Conservation (phyloP, 192 early-diverging fungal genomes). For the Coemansia sp. region DNA sequence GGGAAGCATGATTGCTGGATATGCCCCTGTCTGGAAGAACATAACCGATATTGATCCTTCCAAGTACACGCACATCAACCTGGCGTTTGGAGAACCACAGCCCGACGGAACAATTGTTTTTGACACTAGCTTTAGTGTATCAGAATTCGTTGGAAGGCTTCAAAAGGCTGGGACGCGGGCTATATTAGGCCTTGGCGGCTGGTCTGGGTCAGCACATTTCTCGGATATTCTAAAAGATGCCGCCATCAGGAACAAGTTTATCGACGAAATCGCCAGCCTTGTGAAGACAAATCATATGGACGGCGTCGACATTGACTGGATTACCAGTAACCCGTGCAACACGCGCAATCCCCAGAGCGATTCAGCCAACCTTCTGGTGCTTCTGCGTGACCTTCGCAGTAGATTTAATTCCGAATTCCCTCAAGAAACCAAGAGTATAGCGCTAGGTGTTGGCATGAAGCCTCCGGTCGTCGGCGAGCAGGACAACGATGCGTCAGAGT, state of each 20-base stretch:
- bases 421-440: conserved; percentile 53
- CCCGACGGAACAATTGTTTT: conserved; percentile 32
- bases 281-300: conserved; percentile 54
- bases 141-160: conserved; percentile 16
- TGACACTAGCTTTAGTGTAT: conserved; percentile 22
- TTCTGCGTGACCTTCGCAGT: conserved; percentile 60
- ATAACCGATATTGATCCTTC: conserved; percentile 24
- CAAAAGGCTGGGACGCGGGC: conserved; percentile 47
- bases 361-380: conserved; percentile 59
- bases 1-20: conserved; percentile 37
- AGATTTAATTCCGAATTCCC: conserved; percentile 49
- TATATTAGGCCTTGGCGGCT: conserved; percentile 72
- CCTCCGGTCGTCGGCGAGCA: conserved; percentile 45
- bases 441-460: conserved; percentile 62
- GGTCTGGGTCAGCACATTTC: conserved; percentile 66
- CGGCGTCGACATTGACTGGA: conserved; percentile 68
- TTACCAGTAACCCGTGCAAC: conserved; percentile 61
- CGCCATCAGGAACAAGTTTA: conserved; percentile 34
- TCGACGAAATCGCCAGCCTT: conserved; percentile 41
- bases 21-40: conserved; percentile 45
- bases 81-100: conserved; percentile 58
- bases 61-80: conserved; percentile 62
- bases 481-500: conserved; percentile 55
- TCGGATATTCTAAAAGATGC: conserved; percentile 52
- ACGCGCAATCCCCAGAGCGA: conserved; percentile 58